A percentile compares a stretch with the other conserved stretches of the same genome.
Conservation (phyloP, 768 basidiomycete genomes). For the Mycena metata region DNA sequence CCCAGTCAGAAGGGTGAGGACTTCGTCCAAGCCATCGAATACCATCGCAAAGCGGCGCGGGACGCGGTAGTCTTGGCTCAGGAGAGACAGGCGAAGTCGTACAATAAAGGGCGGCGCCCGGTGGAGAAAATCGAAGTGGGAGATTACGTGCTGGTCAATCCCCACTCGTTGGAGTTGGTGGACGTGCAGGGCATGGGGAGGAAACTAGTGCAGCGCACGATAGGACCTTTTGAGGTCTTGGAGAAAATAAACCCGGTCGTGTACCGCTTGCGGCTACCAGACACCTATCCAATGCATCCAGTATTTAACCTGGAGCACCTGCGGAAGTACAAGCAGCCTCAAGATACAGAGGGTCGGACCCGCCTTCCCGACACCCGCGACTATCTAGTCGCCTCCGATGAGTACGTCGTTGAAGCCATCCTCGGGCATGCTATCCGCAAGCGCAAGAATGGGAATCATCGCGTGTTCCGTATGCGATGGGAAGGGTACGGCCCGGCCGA, state of each 20-base stretch:
- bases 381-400: no score
- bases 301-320: slow-evolving; percentile 35
- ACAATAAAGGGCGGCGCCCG: background rate
- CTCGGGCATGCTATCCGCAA: background rate
- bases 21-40: no score
- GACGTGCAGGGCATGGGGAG: slow-evolving; percentile 37
- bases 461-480: background rate
- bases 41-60: no score
- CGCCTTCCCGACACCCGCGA: slow-evolving; percentile 3
- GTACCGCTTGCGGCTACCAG: slow-evolving; percentile 16
- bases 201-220: slow-evolving; percentile 33
- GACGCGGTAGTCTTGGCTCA: no score
- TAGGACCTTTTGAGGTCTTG: no score
- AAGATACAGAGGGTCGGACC: background rate
- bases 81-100: no score
- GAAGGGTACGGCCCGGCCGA: background rate
- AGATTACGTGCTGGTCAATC: slow-evolving; percentile 16
- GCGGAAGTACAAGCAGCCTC: slow-evolving; percentile 19
- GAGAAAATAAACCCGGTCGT: slow-evolving; percentile 33
- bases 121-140: slow-evolving; percentile 1
- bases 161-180: slow-evolving; percentile 16
- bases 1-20: no score
- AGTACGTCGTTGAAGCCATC: no score
- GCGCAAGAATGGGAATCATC: background rate
- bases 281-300: slow-evolving; percentile 25